Conservation (phyloP, 495 filamentous ascomycete genomes). For the Aspergillus kassunensis region DNA sequence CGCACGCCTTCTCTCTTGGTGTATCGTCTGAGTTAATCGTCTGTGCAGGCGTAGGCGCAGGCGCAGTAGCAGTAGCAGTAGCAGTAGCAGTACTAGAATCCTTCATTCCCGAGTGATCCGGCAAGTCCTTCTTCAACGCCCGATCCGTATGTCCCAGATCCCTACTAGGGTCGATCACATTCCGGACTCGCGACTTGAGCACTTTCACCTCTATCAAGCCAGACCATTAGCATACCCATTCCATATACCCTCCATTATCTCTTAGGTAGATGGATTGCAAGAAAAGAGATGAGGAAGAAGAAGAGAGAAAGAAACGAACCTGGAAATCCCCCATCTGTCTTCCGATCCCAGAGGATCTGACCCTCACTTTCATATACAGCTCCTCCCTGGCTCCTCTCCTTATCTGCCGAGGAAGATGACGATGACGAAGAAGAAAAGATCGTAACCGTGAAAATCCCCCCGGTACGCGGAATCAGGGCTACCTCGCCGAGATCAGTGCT, state of each 20-base stretch:
- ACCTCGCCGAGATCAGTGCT: slow-evolving; percentile 81
- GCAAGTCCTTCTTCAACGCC: slow-evolving; percentile 33
- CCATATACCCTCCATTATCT: no score
- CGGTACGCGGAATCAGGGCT: slow-evolving; percentile 79
- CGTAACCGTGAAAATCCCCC: slow-evolving; percentile 75
- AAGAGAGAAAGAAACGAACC: slow-evolving; percentile 44
- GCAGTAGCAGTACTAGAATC: not conserved
- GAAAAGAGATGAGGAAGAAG: slow-evolving; percentile 1
- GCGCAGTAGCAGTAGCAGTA: not conserved
- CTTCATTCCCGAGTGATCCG: no score
- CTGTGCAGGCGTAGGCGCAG: slow-evolving; percentile 6
- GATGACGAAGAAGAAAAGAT: slow-evolving; percentile 40
- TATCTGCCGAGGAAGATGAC: not conserved
- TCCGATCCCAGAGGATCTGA: slow-evolving; percentile 78
- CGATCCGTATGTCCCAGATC: slow-evolving; percentile 82
- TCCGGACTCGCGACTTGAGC: slow-evolving; percentile 83
- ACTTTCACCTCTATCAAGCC: slow-evolving; percentile 65
- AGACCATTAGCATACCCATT: not conserved
- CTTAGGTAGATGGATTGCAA: no score
- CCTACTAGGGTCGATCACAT: slow-evolving; percentile 72
- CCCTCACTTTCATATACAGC: slow-evolving; percentile 7
- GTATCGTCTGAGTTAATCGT: no score
- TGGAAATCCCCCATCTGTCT: slow-evolving; percentile 84
- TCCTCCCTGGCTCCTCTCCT: no score
- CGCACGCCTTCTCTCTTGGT: slow-evolving; percentile 35